Percentiles rank a stretch among this genome's conserved stretches.
phyloP scores from a whole-genome alignment of 306 rosid species.

The Abrus precatorius region DNA sequence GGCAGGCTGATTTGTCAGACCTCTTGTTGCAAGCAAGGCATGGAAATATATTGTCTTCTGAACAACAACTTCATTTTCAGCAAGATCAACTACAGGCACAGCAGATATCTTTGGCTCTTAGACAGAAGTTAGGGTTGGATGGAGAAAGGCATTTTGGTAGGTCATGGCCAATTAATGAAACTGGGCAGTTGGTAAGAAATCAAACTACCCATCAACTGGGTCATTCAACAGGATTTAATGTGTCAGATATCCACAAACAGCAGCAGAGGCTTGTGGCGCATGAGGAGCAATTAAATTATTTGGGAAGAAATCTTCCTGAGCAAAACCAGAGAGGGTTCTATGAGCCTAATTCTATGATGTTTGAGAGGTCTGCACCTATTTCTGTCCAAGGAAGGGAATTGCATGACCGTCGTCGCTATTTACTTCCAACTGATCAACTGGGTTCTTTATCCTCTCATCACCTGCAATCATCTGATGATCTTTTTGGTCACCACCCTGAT shows the following conservation, averaged over 20 bases:
- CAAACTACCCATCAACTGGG: conserved; percentile 61
- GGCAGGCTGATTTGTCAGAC: conserved; percentile 67
- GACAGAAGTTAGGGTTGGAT: conserved; percentile 69
- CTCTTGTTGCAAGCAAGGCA: conserved; percentile 66
- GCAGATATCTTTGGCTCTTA: conserved; percentile 66
- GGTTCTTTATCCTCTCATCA: conserved; percentile 60
- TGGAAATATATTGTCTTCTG: conserved; percentile 60
- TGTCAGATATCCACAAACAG: conserved; percentile 66
- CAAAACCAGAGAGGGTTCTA: conserved; percentile 63
- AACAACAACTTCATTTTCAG: conserved; percentile 64
- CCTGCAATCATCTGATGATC: conserved; percentile 57
- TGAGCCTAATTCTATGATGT: conserved; percentile 62
- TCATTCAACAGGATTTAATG: conserved; percentile 57
- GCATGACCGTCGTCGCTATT: conserved; percentile 54
- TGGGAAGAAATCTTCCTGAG: conserved; percentile 63
- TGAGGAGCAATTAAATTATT: conserved; percentile 67
- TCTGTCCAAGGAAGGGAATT: conserved; percentile 62
- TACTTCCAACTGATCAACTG: conserved; percentile 52
- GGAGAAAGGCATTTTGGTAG: conserved; percentile 68
- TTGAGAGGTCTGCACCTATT: conserved; percentile 68
- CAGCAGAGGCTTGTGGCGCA: conserved; percentile 65
- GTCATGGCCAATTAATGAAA: conserved; percentile 61
- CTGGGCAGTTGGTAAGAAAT: conserved; percentile 64
- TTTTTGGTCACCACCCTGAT: conserved; percentile 55
- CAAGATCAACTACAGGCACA: conserved; percentile 69